Percentiles rank a stretch among this genome's conserved stretches.
These are phyloP conservation scores for Catunica adiposa DNA, from an alignment of 2,329 filamentous ascomycete species.

Conservation along the genomic window DNA sequence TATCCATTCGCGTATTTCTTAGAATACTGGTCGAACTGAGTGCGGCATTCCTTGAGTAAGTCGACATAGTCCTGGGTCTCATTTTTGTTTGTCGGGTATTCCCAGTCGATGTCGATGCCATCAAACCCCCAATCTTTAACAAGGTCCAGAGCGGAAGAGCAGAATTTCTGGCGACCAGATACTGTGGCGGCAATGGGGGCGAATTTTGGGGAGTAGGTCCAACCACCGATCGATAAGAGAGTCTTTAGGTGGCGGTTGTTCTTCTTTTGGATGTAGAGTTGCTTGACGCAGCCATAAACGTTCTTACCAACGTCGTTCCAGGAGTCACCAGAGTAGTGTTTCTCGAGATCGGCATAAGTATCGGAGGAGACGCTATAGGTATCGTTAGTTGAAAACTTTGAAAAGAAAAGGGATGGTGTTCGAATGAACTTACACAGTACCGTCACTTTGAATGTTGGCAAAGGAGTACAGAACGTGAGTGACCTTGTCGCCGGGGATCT, in stretches of 20 bases:
- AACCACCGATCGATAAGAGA: conserved; percentile 68
- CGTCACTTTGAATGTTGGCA: conserved; percentile 15
- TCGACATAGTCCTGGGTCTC: conserved; percentile 28
- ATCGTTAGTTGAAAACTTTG: too few species aligned
- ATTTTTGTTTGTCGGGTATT: conserved; percentile 28
- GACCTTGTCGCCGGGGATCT: conserved; percentile 49
- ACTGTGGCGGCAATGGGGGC: conserved; percentile 43
- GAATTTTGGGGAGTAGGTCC: conserved; percentile 60
- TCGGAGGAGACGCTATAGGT: conserved; percentile 45
- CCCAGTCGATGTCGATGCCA: conserved; percentile 41
- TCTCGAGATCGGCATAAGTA: conserved; percentile 45
- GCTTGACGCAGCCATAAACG: conserved; percentile 62
- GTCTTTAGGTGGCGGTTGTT: conserved; percentile 60
- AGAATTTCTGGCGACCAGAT: conserved; percentile 47
- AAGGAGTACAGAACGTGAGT: conserved; percentile 52
- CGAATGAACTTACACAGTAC: too few species aligned
- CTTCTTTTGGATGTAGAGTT: conserved; percentile 62
- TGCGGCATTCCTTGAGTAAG: conserved; percentile 28
- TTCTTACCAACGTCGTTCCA: conserved; percentile 44
- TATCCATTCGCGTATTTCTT: conserved; percentile 24
- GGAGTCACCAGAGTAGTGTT: conserved; percentile 49
- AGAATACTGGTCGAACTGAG: conserved; percentile 29
- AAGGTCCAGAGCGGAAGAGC: conserved; percentile 48
- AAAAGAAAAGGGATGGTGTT: too few species aligned
- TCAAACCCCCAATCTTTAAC: conserved; percentile 51